Evolutionary conservation across 1,284 basidiomycete species (phyloP).

Genomic region (Sanghuangporus sanghuang): DNA sequence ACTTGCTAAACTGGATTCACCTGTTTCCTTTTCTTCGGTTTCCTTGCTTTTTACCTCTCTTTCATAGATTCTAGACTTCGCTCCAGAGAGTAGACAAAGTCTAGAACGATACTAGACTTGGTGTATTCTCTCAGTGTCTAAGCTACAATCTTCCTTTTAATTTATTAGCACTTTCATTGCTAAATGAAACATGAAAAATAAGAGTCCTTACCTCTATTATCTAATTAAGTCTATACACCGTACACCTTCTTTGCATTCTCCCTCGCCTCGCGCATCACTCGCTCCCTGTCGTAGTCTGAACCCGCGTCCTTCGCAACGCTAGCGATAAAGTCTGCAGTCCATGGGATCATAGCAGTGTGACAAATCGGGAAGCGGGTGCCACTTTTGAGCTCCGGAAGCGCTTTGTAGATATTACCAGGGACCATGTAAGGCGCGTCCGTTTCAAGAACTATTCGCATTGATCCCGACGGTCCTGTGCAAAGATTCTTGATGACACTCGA

Average conservation of each 20-base stretch:
- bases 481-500: conserved; percentile 52
- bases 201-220: background rate
- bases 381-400: conserved; percentile 48
- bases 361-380: conserved; percentile 54
- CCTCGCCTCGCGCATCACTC: conserved; percentile 57
- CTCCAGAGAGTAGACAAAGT: background rate
- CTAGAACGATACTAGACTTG: background rate
- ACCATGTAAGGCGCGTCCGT: conserved; percentile 84
- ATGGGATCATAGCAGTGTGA: conserved; percentile 77
- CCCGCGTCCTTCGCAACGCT: conserved; percentile 35
- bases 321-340: conserved; percentile 74
- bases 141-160: background rate
- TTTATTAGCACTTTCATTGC: background rate
- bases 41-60: background rate
- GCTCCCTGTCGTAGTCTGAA: conserved; percentile 44
- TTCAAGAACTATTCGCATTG: conserved; percentile 66
- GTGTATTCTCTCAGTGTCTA: background rate
- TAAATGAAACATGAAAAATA: background rate
- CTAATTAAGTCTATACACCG: conserved; percentile 38
- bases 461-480: conserved; percentile 21
- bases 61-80: background rate
- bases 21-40: background rate
- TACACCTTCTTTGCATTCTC: conserved; percentile 64
- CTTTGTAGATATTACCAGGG: conserved; percentile 63
- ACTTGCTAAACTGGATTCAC: background rate